A percentile compares a stretch with the other conserved stretches of the same genome.
phyloP scores from a whole-genome alignment of 345 rosid species.

The Populus ilicifolia region DNA sequence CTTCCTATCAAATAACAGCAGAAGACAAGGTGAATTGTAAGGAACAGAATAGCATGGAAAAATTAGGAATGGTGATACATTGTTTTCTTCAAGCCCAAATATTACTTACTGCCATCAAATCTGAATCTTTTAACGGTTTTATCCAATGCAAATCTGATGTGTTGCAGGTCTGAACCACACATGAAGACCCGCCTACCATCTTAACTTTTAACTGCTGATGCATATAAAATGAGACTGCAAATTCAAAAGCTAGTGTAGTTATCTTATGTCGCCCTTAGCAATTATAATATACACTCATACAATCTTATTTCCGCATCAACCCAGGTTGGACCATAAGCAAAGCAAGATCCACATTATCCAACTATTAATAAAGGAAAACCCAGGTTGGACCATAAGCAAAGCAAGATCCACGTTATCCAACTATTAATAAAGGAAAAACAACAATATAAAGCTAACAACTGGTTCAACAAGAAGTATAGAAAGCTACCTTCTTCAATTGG shows the following conservation, averaged over 20 bases:
- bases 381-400: neutral
- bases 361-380: neutral
- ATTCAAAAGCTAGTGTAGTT: neutral
- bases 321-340: neutral
- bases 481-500: conserved; percentile 80
- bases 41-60: neutral
- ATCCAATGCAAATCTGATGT: neutral
- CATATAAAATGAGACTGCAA: too few species aligned
- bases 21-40: conserved; percentile 3
- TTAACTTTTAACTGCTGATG: too few species aligned
- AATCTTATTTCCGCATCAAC: neutral
- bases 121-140: neutral
- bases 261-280: neutral
- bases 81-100: neutral
- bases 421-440: neutral
- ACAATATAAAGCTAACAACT: neutral
- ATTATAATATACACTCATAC: neutral
- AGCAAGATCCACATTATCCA: too few species aligned
- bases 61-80: neutral
- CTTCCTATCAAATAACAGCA: conserved; percentile 87
- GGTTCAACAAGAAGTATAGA: neutral
- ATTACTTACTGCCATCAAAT: neutral
- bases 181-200: neutral
- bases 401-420: too few species aligned
- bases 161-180: neutral